Evolutionary conservation across 331 rosid species (phyloP).

Genomic region (Cydonia oblonga): DNA sequence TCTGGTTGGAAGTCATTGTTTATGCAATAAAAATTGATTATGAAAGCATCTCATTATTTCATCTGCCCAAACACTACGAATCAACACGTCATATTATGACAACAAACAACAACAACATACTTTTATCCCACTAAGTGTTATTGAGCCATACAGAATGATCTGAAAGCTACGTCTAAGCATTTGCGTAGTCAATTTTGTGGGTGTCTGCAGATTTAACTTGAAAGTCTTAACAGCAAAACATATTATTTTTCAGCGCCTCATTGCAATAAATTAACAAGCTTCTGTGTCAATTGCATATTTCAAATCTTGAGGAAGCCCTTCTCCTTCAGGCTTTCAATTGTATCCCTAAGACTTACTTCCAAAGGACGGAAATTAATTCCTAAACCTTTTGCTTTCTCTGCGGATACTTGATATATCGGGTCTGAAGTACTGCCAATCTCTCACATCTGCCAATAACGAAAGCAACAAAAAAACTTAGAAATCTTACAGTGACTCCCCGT

Average conservation of each 20-base stretch:
- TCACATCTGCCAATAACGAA: constrained; percentile 23
- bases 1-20: too few species aligned
- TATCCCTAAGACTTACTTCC: constrained; percentile 19
- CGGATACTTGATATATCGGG: constrained; percentile 20
- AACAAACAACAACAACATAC: too few species aligned
- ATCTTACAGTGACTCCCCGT: too few species aligned
- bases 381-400: constrained; percentile 24
- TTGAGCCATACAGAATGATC: too few species aligned
- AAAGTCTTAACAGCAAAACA: neutral
- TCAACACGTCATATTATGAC: too few species aligned
- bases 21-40: too few species aligned
- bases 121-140: too few species aligned
- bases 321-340: constrained; percentile 23
- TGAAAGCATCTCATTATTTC: too few species aligned
- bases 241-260: neutral
- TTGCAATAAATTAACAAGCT: neutral
- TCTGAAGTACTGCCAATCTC: neutral
- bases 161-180: too few species aligned
- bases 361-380: constrained; percentile 27
- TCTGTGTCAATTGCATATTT: neutral
- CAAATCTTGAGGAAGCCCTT: constrained; percentile 22
- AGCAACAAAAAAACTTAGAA: neutral
- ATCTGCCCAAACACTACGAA: too few species aligned
- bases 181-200: too few species aligned
- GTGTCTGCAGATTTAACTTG: too few species aligned